Conservation (phyloP, 1,284 basidiomycete genomes). For the Cryptococcus sp. region DNA sequence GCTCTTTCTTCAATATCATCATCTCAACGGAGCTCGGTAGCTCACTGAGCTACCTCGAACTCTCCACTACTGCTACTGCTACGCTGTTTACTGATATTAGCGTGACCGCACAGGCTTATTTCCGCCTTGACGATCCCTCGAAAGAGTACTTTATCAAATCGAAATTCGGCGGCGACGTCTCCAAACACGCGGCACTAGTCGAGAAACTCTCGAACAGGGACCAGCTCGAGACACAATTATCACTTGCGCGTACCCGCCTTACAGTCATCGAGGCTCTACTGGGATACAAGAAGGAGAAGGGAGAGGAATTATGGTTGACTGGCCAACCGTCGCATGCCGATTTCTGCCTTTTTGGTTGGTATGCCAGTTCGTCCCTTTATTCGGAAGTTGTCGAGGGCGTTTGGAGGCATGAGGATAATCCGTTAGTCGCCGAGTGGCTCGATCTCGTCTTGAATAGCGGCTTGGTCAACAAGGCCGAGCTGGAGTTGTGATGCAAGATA, state of each 20-base stretch:
- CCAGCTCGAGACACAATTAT: conserved; percentile 6
- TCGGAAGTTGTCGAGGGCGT: conserved; percentile 13
- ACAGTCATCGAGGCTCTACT: conserved; percentile 13
- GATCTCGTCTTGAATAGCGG: conserved; percentile 19
- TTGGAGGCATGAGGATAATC: conserved; percentile 20
- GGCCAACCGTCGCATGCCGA: conserved; percentile 23
- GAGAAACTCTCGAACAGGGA: conserved; percentile 6
- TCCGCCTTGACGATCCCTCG: conserved; percentile 16
- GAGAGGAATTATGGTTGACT: conserved; percentile 11
- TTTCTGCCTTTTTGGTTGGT: conserved; percentile 25
- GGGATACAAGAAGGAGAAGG: conserved; percentile 15
- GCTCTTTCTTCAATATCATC: background rate
- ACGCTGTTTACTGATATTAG: no score
- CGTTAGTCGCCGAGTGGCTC: conserved; percentile 17
- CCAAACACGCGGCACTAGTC: conserved; percentile 9
- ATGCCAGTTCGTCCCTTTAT: conserved; percentile 12
- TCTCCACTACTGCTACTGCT: conserved; percentile 6
- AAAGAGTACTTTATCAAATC: conserved; percentile 25
- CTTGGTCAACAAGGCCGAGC: conserved; percentile 17
- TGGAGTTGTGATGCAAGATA: background rate
- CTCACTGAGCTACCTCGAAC: background rate
- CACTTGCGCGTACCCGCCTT: conserved; percentile 6
- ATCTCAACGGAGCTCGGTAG: background rate
- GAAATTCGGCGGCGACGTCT: conserved; percentile 23
- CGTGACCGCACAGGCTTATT: no score